phyloP scores from a whole-genome alignment of 345 rosid species.

The Syzygium oleosum region DNA sequence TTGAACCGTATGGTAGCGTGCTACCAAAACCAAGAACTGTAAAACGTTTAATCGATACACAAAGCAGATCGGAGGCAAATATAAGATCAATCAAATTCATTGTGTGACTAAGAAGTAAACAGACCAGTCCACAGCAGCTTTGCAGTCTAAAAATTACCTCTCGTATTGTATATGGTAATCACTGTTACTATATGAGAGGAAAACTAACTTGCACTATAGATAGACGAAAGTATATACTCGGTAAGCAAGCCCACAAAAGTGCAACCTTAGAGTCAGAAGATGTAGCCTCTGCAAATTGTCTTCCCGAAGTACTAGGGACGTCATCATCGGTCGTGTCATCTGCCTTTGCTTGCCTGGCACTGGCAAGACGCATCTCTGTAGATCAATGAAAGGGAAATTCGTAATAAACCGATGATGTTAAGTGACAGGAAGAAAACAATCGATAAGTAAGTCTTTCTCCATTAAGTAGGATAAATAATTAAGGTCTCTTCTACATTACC shows the following conservation, averaged over 20 bases:
- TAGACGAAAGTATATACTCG: neutral
- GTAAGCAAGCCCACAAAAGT: neutral
- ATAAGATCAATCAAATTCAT: neutral
- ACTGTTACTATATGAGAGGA: neutral
- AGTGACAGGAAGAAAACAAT: neutral
- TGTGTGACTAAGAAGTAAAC: conserved; percentile 37
- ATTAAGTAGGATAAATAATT: neutral
- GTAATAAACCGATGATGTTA: neutral
- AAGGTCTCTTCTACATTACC: neutral
- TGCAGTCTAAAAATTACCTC: neutral
- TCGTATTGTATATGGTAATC: neutral
- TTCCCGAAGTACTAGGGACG: conserved; percentile 70
- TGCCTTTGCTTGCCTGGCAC: conserved; percentile 53
- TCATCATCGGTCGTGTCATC: conserved; percentile 67
- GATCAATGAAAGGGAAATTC: conserved; percentile 8
- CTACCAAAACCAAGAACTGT: neutral
- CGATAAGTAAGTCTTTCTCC: neutral
- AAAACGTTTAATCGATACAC: neutral
- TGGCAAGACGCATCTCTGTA: conserved; percentile 75
- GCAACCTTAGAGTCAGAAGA: conserved; percentile 15
- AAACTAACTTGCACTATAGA: neutral
- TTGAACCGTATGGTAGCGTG: neutral
- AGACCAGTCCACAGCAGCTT: neutral
- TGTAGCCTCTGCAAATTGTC: conserved; percentile 45
- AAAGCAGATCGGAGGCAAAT: neutral